These are phyloP conservation scores for Fagopyrum tataricum DNA, from an alignment of 148 eudicot genomes.

Conservation along the genomic window DNA sequence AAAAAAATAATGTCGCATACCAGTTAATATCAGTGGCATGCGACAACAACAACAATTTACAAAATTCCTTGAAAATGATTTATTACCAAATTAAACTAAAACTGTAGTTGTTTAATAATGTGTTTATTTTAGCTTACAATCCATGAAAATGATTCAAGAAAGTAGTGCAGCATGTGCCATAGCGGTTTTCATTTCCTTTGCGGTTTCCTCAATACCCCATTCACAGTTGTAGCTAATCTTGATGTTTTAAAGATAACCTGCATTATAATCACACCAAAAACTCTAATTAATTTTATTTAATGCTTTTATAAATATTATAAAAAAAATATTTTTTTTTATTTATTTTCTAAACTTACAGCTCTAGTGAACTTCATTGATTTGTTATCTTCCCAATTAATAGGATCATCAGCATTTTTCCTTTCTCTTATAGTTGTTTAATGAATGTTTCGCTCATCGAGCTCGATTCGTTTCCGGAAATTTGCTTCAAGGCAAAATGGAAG, in stretches of 20 bases:
- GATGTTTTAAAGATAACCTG: constrained; percentile 97
- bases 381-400: constrained; percentile 76
- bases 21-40: too few relatives aligned
- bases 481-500: constrained; percentile 69
- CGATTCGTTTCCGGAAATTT: constrained; percentile 66
- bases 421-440: constrained; percentile 83
- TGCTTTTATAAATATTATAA: too few relatives aligned
- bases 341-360: constrained; percentile 51
- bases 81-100: too few relatives aligned
- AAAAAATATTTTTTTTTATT: background rate
- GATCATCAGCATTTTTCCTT: constrained; percentile 66
- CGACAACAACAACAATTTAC: too few relatives aligned
- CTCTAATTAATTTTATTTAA: background rate
- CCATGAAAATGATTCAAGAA: constrained; percentile 1
- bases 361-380: constrained; percentile 93
- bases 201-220: constrained; percentile 95
- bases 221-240: constrained; percentile 93
- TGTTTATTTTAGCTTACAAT: background rate
- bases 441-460: constrained; percentile 44
- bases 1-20: too few relatives aligned
- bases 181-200: constrained; percentile 70
- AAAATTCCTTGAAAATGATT: too few relatives aligned
- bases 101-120: background rate
- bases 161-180: constrained; percentile 5
- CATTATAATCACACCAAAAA: constrained; percentile 3